Evolutionary conservation across 768 basidiomycete genomes (phyloP).

Genomic region (Collybia mongolica): DNA sequence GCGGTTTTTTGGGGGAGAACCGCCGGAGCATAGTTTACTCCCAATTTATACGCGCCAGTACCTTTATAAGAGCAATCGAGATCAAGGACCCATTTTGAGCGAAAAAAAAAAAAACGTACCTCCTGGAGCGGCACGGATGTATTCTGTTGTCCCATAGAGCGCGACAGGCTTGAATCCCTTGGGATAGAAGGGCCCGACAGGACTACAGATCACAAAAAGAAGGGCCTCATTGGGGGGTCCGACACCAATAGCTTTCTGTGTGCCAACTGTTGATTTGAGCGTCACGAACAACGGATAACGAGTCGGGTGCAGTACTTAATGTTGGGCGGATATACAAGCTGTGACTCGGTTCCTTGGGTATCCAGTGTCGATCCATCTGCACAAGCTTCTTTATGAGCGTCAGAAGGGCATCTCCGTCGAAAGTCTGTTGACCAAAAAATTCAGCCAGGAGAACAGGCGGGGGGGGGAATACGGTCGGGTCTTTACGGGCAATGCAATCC

Average conservation of each 20-base stretch:
- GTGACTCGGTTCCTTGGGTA: constrained; percentile 84
- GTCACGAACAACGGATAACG: neutral
- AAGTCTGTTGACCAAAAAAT: constrained; percentile 51
- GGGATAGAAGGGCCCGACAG: constrained; percentile 84
- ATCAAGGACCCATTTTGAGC: neutral
- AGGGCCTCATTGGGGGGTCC: constrained; percentile 76
- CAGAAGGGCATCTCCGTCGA: constrained; percentile 72
- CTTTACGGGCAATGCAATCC: constrained; percentile 75
- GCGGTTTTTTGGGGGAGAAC: constrained; percentile 83
- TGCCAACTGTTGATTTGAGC: constrained; percentile 57
- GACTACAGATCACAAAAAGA: constrained; percentile 83
- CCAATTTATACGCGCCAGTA: constrained; percentile 86
- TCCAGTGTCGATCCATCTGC: constrained; percentile 84
- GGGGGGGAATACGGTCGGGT: neutral
- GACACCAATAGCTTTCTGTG: constrained; percentile 67
- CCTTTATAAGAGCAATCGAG: constrained; percentile 38
- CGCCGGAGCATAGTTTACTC: constrained; percentile 87
- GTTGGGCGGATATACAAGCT: constrained; percentile 91
- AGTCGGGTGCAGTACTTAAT: constrained; percentile 50
- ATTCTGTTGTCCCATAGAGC: constrained; percentile 82
- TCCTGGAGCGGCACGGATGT: constrained; percentile 83
- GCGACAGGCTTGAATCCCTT: constrained; percentile 89
- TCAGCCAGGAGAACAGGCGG: neutral
- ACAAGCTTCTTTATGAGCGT: constrained; percentile 87
- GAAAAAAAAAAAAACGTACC: constrained; percentile 42